Evolutionary conservation across 1,284 basidiomycete genomes (phyloP), one percentile per base, ranked within the genome.

Genomic region (Chondrostereum purpureum): DNA sequence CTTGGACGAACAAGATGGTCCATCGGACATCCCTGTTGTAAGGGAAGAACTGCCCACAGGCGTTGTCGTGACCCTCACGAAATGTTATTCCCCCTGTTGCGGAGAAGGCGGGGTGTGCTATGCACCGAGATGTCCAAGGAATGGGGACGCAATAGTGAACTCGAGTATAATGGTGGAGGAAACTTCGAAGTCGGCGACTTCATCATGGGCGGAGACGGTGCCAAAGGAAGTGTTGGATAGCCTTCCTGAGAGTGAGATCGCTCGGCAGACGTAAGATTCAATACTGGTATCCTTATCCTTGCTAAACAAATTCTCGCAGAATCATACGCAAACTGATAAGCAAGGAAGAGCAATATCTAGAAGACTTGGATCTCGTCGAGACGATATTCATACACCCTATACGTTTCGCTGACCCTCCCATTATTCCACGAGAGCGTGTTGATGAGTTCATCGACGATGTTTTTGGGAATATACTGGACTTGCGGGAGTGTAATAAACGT

Each of bases 301-400:
- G n/a, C n/a, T n/a, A n/a, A n/a, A n/a, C n/a, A n/a, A 33, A 19
- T 23, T 21, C 38, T 16, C 18, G n/a, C 46, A 86, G 83, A 17
- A 86, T 95, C 55, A 95, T 99, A 45, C 83, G 88, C 57, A 93
- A 94, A 62, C 82, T 94, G 31, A 88, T 99, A 51, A 78, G 78
- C 56, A 88, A 91, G 51, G 95, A 99, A 64, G 84, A 89, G 54
- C 83, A 90, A 57, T 98, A 96, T 59, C 72, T 94, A 33, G 81
- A 85, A 38, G 94, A 99, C 59, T 75, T 99, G 6, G 82, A 91
- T 47, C 76, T 85, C 3, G 77, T 98, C 38, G 91, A 96, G 57
- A 71, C 74, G 5, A 81, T 87, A 57, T 96, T 92, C 67, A 88
- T 95, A 58, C 76, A 78, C 12, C 88, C 88, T 1, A 71, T 97